Evolutionary conservation across 805 yeast species (phyloP).

Genomic region (Spathaspora gorwiae): DNA sequence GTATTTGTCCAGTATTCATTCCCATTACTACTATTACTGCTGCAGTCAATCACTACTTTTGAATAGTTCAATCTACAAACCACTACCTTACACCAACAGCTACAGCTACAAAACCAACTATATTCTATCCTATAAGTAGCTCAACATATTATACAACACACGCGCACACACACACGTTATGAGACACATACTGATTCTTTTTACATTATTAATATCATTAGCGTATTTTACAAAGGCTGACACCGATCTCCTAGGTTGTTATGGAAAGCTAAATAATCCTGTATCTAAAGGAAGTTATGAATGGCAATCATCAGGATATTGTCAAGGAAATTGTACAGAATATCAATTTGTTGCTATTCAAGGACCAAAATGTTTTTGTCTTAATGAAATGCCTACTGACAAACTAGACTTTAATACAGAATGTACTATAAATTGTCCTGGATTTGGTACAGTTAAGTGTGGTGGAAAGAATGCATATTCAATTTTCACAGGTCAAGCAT

Average conservation of each 20-base stretch:
- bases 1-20: too few relatives aligned
- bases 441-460: constrained; percentile 30
- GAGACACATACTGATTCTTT: too few relatives aligned
- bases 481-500: constrained; percentile 20
- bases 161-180: too few relatives aligned
- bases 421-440: constrained; percentile 31
- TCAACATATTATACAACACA: too few relatives aligned
- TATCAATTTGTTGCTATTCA: constrained; percentile 36
- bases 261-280: neutral
- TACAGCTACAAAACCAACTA: too few relatives aligned
- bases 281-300: constrained; percentile 15
- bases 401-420: constrained; percentile 5
- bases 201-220: neutral
- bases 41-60: too few relatives aligned
- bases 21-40: too few relatives aligned
- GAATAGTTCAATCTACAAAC: too few relatives aligned
- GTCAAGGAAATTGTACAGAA: constrained; percentile 25
- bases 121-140: too few relatives aligned
- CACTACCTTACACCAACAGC: too few relatives aligned
- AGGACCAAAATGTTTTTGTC: constrained; percentile 38
- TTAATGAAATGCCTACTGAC: constrained; percentile 24
- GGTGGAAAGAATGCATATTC: constrained; percentile 34
- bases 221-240: neutral
- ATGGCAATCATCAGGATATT: constrained; percentile 27
- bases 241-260: neutral